Conservation (phyloP, 805 yeast species). For the Myxozyma vanderwaltii region DNA sequence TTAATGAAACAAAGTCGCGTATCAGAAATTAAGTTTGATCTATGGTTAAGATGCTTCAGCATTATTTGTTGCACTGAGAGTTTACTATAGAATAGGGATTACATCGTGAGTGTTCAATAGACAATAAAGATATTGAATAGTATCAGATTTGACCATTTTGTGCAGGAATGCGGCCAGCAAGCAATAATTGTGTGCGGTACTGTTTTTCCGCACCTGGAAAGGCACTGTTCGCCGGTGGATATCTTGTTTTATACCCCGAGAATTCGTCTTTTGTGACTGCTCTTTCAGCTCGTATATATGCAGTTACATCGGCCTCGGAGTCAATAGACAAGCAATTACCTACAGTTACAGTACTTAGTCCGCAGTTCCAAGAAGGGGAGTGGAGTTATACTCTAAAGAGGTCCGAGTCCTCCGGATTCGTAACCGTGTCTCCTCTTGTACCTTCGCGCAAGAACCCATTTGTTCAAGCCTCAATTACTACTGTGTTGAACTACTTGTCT, state of each 20-base stretch:
- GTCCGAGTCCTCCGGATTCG: conserved; percentile 32
- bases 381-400: conserved; percentile 59
- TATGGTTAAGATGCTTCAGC: too few species aligned
- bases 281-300: conserved; percentile 86
- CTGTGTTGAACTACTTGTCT: conserved; percentile 56
- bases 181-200: neutral
- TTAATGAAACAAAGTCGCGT: neutral
- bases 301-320: conserved; percentile 47
- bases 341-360: conserved; percentile 58
- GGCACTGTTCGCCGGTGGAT: conserved; percentile 93
- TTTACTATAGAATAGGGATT: too few species aligned
- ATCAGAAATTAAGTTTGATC: too few species aligned
- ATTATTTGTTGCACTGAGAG: too few species aligned
- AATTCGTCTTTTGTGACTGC: conserved; percentile 83
- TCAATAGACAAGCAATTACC: conserved; percentile 18
- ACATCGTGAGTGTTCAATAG: neutral
- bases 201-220: conserved; percentile 91
- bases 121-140: neutral
- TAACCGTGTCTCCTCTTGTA: conserved; percentile 37
- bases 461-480: conserved; percentile 61
- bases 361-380: conserved; percentile 70
- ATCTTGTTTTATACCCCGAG: conserved; percentile 77
- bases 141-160: neutral
- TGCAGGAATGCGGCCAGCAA: conserved; percentile 1
- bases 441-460: conserved; percentile 61